phyloP scores from a whole-genome alignment of 2,329 filamentous ascomycete genomes.

The Ophiocordyceps camponoti-saundersi region DNA sequence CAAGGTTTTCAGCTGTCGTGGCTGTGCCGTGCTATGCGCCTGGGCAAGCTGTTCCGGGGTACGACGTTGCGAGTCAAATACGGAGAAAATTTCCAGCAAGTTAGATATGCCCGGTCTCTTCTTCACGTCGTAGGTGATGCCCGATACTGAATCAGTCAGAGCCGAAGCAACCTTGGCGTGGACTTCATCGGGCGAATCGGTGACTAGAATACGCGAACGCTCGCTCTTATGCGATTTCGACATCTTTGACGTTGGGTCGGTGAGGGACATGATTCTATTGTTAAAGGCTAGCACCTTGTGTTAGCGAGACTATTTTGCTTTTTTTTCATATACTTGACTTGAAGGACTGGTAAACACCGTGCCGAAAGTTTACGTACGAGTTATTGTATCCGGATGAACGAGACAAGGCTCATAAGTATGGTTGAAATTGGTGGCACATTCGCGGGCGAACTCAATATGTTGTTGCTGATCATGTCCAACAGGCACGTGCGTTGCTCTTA shows the following conservation, averaged over 20 bases:
- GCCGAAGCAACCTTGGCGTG: conserved; percentile 52
- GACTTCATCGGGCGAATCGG: conserved; percentile 49
- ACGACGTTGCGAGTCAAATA: conserved; percentile 35
- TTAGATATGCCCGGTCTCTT: conserved; percentile 73
- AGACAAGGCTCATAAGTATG: conserved; percentile 49
- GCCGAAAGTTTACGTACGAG: conserved; percentile 32
- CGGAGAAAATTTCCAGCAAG: conserved; percentile 61
- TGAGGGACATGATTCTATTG: conserved; percentile 80
- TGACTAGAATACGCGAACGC: conserved; percentile 68
- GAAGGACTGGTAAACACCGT: neutral
- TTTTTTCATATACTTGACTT: neutral
- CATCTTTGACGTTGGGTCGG: conserved; percentile 70
- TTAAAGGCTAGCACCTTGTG: conserved; percentile 41
- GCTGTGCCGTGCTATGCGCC: conserved; percentile 18
- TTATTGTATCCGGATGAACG: conserved; percentile 49
- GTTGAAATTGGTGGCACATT: conserved; percentile 80
- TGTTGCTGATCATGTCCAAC: conserved; percentile 93
- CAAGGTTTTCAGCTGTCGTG: conserved; percentile 26
- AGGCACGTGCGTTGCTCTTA: conserved; percentile 76
- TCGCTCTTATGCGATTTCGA: conserved; percentile 68
- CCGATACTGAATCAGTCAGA: conserved; percentile 53
- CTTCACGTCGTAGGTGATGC: conserved; percentile 55
- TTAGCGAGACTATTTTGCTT: neutral
- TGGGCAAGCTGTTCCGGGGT: conserved; percentile 22
- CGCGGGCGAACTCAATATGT: conserved; percentile 82